A percentile compares a stretch with the other conserved stretches of the same genome.
Evolutionary conservation across 2,329 filamentous ascomycete species (phyloP).

Genomic region (Macroventuria anomochaeta): DNA sequence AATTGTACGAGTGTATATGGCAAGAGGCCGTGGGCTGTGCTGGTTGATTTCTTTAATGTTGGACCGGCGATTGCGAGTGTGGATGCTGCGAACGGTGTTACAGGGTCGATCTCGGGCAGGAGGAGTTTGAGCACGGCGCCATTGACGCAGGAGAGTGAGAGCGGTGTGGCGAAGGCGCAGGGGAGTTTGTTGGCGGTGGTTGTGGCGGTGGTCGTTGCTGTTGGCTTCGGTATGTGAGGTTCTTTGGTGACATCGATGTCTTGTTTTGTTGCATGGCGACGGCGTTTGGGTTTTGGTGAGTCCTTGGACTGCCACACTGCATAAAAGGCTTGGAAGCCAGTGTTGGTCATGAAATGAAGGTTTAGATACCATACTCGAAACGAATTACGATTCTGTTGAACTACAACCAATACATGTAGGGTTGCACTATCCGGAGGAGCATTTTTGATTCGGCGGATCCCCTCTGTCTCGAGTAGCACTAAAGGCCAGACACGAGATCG

Average conservation of each 20-base stretch:
- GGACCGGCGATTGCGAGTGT: slow-evolving; percentile 73
- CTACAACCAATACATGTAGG: not conserved
- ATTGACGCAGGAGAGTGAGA: slow-evolving; percentile 21
- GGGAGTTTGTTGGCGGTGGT: slow-evolving; percentile 40
- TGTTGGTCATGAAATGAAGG: not conserved
- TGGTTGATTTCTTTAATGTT: slow-evolving; percentile 81
- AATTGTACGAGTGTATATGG: slow-evolving; percentile 65
- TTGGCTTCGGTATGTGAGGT: slow-evolving; percentile 33
- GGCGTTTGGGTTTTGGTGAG: slow-evolving; percentile 4
- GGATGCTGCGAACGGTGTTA: slow-evolving; percentile 72
- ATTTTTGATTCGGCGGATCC: too few species aligned
- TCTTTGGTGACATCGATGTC: not conserved
- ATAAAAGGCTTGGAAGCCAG: not conserved
- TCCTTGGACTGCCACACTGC: not conserved
- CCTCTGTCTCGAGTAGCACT: too few species aligned
- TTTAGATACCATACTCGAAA: not conserved
- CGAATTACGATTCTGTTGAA: not conserved
- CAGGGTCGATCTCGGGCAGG: slow-evolving; percentile 31
- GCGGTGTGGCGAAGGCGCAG: slow-evolving; percentile 23
- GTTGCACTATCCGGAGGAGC: too few species aligned
- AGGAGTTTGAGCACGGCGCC: slow-evolving; percentile 30
- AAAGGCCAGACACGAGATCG: too few species aligned
- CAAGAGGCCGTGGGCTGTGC: slow-evolving; percentile 71
- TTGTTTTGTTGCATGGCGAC: slow-evolving; percentile 5
- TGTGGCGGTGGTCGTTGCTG: slow-evolving; percentile 38